Conservation (phyloP, 1,139 yeast genomes). For the Komagataea norvegica region DNA sequence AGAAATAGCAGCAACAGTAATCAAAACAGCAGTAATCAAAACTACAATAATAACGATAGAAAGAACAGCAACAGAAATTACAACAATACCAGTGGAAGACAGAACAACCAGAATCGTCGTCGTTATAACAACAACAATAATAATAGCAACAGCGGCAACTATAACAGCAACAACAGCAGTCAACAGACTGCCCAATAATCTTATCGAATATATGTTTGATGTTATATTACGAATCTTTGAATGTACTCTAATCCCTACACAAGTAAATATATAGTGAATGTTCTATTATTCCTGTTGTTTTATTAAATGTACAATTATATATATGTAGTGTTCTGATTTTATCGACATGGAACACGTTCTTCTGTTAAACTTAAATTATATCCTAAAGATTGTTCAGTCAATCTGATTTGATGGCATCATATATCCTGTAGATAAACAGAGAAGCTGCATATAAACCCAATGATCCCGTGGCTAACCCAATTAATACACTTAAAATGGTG, state of each 20-base stretch:
- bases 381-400: too few relatives aligned
- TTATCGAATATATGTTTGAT: too few relatives aligned
- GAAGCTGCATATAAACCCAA: constrained; percentile 65
- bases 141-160: constrained; percentile 4
- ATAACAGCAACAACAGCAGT: too few relatives aligned
- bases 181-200: too few relatives aligned
- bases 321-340: not conserved
- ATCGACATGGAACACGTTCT: not conserved
- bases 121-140: constrained; percentile 2
- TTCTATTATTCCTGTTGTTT: too few relatives aligned
- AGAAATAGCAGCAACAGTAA: constrained; percentile 30
- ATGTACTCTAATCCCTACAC: too few relatives aligned
- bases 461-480: constrained; percentile 74
- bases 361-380: too few relatives aligned
- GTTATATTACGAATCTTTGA: too few relatives aligned
- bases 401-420: constrained; percentile 55
- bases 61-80: constrained; percentile 16
- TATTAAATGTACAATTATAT: too few relatives aligned
- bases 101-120: constrained; percentile 3
- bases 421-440: constrained; percentile 53
- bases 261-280: too few relatives aligned
- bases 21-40: constrained; percentile 30
- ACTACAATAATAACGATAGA: constrained; percentile 23
- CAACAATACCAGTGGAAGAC: constrained; percentile 7
- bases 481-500: constrained; percentile 54